Base-by-base conservation (phyloP, 2,329 filamentous ascomycete species). In the Trichoderma gracile region DNA sequence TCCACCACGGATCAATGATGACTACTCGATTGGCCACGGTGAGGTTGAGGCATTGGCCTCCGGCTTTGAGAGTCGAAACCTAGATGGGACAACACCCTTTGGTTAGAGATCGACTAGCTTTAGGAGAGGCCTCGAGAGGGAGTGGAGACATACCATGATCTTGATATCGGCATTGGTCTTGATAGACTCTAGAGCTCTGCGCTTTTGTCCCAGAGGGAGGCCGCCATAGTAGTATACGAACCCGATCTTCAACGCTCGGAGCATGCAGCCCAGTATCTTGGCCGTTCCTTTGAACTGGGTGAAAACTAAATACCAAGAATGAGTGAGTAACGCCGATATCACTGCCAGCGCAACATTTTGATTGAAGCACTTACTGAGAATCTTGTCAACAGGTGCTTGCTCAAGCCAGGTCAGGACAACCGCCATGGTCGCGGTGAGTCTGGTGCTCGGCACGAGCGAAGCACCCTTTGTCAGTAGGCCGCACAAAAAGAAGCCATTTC, bases 1-100 rank as follows among this genome's bases (percentile, higher is more conserved):
- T 91, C 85, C 86, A 92, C 84, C 84, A 87, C 0, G 78, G 74
- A 38, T 88, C 84, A 0, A 84, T 58, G 0, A 83, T 74, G 21
- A 87, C 84, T 23, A 85, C 81, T 3, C 84, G 79, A 54, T 84
- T 86, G 1, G 80, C 80, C 2, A 67, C 73, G 0, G 71, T 76
- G 0, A 83, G 65, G 46, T 82, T 81, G 58, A 79, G 76, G 27
- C 73, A 76, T 14, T 78, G 74, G 0, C 74, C 74, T 1, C 78
- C 77, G 15, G 73, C 75, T 17, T 66, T 71, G 40, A 81, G 66
- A 0, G 76, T 75, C 0, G 59, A 4, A 12, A 63, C 19, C 59
- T 63, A 17, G 17, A 0, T 7, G 15, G 19, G 15, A 1, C 12
- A 10, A 5, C 2, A 5, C 2, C 4, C 45, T 3, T 33, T 33